Base-by-base conservation (phyloP, 2,329 filamentous ascomycete species). In the Fusarium guadeloupense region DNA sequence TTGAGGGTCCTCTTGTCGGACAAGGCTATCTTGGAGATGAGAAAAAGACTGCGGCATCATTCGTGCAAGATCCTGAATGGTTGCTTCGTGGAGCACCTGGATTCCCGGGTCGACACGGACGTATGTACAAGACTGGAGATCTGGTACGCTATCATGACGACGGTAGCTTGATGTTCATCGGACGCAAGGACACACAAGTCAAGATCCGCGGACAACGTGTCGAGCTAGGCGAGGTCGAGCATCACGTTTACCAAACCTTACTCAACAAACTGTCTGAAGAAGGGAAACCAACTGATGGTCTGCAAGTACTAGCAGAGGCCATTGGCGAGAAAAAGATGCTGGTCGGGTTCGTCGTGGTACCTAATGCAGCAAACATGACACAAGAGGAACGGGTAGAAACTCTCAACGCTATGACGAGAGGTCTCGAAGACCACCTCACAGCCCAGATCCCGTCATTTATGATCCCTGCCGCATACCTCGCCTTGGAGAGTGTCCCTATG, bases 171-270 rank as follows among this genome's bases (percentile, higher is more conserved):
- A 17, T 17, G 16, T 34, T 34, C 9, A 14, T 34, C 14, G 31
- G 31, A 6, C 31, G 31, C 14, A 34, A 81, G 58, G 83, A 85
- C 62, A 76, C 75, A 0, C 83, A 85, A 67, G 77, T 85, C 39
- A 86, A 86, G 66, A 69, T 86, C 9, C 76, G 78, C 20, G 86
- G 85, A n/a, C 31, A 34, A 17, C 14, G 31, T 8, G 31, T 34
- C 16, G 31, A 34, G 31, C 31, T 17, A 6, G 14, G 31, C 14
- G 31, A 34, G 31, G 31, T 34, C 16, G 31, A 34, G 14, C 31
- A 34, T 17, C 14, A 17, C 6, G 31, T 34, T 34, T 17, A 34
- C 7, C 14, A 34, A 10, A 7, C 16, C 14, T 12, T 28, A 9
- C 26, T 12, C 10, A 28, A 12, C 10, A 9, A 12, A 28, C 6